phyloP scores from a whole-genome alignment of 116 monocot species.

The Trichopus zeylanicus region DNA sequence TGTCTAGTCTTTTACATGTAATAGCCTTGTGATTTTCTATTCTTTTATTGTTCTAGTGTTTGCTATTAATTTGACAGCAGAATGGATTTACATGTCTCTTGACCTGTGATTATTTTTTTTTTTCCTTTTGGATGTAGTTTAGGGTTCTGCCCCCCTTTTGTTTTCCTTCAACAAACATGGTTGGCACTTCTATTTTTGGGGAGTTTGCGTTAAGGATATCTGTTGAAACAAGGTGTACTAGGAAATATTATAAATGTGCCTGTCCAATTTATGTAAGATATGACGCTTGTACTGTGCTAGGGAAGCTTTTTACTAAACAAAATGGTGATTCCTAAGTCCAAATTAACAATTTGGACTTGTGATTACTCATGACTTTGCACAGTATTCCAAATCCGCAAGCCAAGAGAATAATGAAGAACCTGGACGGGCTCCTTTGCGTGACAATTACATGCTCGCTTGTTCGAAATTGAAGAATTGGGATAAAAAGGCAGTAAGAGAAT shows the following conservation, averaged over 20 bases:
- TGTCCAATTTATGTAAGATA: too few species aligned
- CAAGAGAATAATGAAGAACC: constrained; percentile 33
- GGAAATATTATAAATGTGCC: neutral
- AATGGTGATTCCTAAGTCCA: too few species aligned
- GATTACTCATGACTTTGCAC: neutral
- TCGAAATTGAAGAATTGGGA: constrained; percentile 93
- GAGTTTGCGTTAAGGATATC: neutral
- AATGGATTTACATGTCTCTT: neutral
- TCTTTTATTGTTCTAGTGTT: neutral
- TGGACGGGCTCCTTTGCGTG: constrained; percentile 78
- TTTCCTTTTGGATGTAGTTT: too few species aligned
- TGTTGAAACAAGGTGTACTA: neutral
- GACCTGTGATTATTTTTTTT: neutral
- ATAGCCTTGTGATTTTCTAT: neutral
- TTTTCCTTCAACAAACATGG: too few species aligned
- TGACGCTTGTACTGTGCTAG: too few species aligned
- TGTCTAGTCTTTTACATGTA: neutral
- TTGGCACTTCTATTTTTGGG: too few species aligned
- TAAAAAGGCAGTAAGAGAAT: constrained; percentile 44
- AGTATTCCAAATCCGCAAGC: constrained; percentile 12
- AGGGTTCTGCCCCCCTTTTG: too few species aligned
- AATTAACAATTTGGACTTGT: neutral
- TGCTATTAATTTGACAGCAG: neutral
- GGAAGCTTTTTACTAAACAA: too few species aligned
- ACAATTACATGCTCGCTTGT: constrained; percentile 64